Percentiles rank a stretch among this genome's conserved stretches.
Evolutionary conservation across 768 basidiomycete species (phyloP).

Genomic region (Mycena albidolilacea): DNA sequence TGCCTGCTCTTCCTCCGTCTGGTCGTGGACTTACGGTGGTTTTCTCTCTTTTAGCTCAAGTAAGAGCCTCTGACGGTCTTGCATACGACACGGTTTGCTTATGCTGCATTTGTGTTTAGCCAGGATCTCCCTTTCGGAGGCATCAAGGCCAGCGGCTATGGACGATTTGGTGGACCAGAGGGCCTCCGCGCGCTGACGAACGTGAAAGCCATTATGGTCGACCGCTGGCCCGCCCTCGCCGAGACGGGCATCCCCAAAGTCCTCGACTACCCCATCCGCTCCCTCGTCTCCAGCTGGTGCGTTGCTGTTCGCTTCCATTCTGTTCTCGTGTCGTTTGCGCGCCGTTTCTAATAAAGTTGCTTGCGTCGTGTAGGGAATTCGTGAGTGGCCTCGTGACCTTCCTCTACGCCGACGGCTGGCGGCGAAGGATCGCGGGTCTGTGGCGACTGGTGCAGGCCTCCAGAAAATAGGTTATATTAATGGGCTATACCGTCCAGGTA

Average conservation of each 20-base stretch:
- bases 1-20: conserved; percentile 18
- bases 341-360: conserved; percentile 1
- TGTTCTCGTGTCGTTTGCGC: not conserved
- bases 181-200: conserved; percentile 92
- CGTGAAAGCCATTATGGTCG: conserved; percentile 88
- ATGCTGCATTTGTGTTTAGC: conserved; percentile 50
- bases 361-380: conserved; percentile 59
- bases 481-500: not conserved
- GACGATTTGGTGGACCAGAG: conserved; percentile 95
- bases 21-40: conserved; percentile 35
- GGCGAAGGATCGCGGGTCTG: conserved; percentile 61
- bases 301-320: conserved; percentile 44
- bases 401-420: conserved; percentile 68
- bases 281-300: conserved; percentile 81
- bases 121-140: conserved; percentile 98
- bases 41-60: conserved; percentile 68
- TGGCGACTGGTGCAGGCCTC: conserved; percentile 54
- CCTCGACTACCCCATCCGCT: conserved; percentile 89
- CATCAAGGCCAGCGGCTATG: conserved; percentile 91
- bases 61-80: conserved; percentile 51
- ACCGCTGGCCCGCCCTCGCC: conserved; percentile 87
- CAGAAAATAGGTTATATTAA: conserved; percentile 45
- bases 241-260: conserved; percentile 90
- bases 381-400: conserved; percentile 64
- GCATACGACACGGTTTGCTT: conserved; percentile 15